phyloP scores from a whole-genome alignment of 176 grass and related monocot genomes.

The Oryza meyeriana region DNA sequence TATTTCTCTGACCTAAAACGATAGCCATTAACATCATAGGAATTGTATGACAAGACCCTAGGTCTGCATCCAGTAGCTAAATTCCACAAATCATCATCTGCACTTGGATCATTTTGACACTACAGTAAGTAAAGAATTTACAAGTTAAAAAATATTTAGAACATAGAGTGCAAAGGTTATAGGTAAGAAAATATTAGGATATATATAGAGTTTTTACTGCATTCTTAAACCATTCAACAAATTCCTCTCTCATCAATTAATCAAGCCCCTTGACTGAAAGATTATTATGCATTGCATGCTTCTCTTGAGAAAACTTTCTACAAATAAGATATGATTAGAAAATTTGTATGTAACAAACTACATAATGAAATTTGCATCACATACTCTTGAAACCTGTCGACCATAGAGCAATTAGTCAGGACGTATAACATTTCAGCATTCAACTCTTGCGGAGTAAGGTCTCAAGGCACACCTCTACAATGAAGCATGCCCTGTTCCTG shows the following conservation, averaged over 20 bases:
- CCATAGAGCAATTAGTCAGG: neutral
- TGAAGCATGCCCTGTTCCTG: neutral
- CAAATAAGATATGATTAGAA: no score
- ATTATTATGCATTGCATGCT: no score
- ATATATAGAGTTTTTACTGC: no score
- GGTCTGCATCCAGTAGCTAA: constrained; percentile 15
- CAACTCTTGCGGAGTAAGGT: neutral
- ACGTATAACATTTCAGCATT: neutral
- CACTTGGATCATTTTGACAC: neutral
- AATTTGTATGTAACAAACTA: neutral
- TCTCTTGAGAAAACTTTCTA: no score
- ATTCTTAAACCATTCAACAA: neutral
- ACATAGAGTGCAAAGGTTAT: no score
- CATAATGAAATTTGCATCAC: neutral
- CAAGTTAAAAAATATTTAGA: no score
- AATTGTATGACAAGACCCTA: neutral
- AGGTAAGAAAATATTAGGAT: no score
- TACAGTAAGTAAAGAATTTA: neutral
- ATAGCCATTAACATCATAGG: constrained; percentile 8
- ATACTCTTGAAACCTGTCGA: neutral
- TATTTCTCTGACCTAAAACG: constrained; percentile 11
- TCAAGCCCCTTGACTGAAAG: no score
- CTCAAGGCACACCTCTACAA: neutral
- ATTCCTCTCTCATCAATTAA: neutral
- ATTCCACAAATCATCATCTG: constrained; percentile 21